phyloP scores from a whole-genome alignment of 2,329 filamentous ascomycete species.

The Phyllosticta capitalensis region DNA sequence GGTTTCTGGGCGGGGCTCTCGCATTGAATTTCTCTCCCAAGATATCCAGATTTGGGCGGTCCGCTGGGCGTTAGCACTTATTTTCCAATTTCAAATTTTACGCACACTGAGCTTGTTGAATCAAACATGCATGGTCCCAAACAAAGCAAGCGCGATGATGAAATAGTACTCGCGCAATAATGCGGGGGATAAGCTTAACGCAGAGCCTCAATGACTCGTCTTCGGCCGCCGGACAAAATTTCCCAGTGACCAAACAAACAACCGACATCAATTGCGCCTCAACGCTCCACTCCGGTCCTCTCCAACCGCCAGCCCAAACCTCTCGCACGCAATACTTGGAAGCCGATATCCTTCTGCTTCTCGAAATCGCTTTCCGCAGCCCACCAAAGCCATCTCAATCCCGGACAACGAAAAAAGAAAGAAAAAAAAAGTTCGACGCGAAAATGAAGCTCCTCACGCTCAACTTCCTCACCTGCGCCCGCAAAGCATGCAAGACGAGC shows the following conservation, averaged over 20 bases:
- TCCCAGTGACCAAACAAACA: not conserved
- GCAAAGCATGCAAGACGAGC: slow-evolving; percentile 84
- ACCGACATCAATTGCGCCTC: not conserved
- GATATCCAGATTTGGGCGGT: not conserved
- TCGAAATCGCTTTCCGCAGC: not conserved
- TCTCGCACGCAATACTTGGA: not conserved
- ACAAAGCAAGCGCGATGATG: not conserved
- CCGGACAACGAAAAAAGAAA: not conserved
- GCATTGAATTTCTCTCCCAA: not conserved
- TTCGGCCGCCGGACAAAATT: slow-evolving; percentile 8
- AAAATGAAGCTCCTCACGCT: slow-evolving; percentile 89
- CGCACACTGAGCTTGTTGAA: no score
- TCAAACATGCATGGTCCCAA: not conserved
- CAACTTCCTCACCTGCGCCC: slow-evolving; percentile 93
- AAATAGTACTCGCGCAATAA: not conserved
- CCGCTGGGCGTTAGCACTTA: not conserved
- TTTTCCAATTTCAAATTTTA: not conserved
- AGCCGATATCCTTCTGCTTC: not conserved
- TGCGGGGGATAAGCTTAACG: slow-evolving; percentile 11
- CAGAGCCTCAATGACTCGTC: slow-evolving; percentile 9
- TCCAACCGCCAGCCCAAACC: not conserved
- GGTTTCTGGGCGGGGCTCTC: not conserved
- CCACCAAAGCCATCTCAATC: not conserved
- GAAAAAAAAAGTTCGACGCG: no score
- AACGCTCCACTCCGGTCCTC: not conserved